phyloP scores from a whole-genome alignment of 108 stramenopile species.

The Ochromonas danica region DNA sequence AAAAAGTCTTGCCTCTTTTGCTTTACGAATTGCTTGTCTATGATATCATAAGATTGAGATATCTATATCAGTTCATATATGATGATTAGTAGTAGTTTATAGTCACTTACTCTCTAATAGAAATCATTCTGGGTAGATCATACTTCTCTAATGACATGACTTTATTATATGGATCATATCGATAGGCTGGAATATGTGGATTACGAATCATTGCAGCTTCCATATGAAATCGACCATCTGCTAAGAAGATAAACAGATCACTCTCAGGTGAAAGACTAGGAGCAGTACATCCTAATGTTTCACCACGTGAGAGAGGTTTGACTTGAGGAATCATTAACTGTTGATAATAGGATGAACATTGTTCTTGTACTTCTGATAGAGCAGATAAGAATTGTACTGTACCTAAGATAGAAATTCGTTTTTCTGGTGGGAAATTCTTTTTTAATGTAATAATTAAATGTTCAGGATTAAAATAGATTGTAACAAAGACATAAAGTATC shows the following conservation, averaged over 20 bases:
- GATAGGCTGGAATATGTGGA: conserved; percentile 73
- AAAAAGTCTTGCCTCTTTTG: conserved; percentile 59
- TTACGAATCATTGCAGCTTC: conserved; percentile 97
- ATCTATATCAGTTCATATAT: background rate
- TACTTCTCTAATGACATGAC: conserved; percentile 82
- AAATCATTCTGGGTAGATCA: conserved; percentile 78
- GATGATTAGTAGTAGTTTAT: background rate
- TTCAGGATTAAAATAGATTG: conserved; percentile 82
- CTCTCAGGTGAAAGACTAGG: conserved; percentile 63
- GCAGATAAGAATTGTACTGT: conserved; percentile 85
- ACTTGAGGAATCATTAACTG: conserved; percentile 65
- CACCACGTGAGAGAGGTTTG: conserved; percentile 74
- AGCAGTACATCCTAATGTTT: conserved; percentile 96
- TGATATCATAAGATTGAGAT: background rate
- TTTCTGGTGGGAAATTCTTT: conserved; percentile 21
- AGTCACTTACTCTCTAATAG: conserved; percentile 62
- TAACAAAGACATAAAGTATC: conserved; percentile 95
- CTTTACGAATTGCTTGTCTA: conserved; percentile 50
- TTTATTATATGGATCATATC: conserved; percentile 96
- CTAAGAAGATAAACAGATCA: conserved; percentile 81
- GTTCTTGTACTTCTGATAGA: conserved; percentile 63
- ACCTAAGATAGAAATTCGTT: conserved; percentile 60
- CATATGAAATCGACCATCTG: conserved; percentile 97
- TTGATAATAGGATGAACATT: conserved; percentile 39
- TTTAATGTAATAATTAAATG: conserved; percentile 76